Conservation (phyloP, 1,284 basidiomycete species). For the Xerocomus nothofagi region DNA sequence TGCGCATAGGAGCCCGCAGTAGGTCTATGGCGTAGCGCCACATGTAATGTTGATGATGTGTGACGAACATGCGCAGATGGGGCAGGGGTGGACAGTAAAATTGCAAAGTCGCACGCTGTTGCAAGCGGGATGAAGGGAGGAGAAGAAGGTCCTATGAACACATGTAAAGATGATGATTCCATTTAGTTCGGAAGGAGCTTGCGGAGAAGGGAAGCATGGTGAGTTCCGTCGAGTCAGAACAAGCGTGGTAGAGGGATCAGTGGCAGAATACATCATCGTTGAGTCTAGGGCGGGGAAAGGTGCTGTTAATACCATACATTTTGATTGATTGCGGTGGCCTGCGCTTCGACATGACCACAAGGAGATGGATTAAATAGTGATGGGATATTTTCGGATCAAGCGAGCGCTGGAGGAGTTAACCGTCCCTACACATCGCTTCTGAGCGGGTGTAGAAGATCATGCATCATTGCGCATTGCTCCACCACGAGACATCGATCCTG, state of each 20-base stretch:
- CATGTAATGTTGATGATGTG: slow-evolving; percentile 2
- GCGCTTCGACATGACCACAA: background rate
- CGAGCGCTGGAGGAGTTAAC: background rate
- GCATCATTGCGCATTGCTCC: slow-evolving; percentile 2
- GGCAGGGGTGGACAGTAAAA: slow-evolving; percentile 6
- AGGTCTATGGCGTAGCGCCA: background rate
- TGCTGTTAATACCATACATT: background rate
- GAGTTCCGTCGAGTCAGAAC: slow-evolving; percentile 9
- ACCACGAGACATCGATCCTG: slow-evolving; percentile 9
- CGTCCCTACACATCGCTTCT: background rate
- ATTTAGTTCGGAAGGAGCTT: slow-evolving; percentile 30
- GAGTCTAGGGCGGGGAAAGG: background rate
- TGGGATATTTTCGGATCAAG: slow-evolving; percentile 17
- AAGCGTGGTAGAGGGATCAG: slow-evolving; percentile 5
- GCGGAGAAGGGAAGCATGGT: slow-evolving; percentile 10
- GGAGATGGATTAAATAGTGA: background rate
- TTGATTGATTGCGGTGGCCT: slow-evolving; percentile 4
- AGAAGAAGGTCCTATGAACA: slow-evolving; percentile 5
- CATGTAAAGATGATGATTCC: slow-evolving; percentile 20
- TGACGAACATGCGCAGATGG: slow-evolving; percentile 5
- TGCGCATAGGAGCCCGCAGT: background rate
- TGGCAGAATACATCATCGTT: slow-evolving; percentile 1
- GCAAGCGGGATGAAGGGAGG: slow-evolving; percentile 2
- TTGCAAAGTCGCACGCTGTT: slow-evolving; percentile 20
- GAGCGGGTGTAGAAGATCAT: background rate